Base-by-base conservation (phyloP, 345 rosid species). In the Lenwebbia sp. region DNA sequence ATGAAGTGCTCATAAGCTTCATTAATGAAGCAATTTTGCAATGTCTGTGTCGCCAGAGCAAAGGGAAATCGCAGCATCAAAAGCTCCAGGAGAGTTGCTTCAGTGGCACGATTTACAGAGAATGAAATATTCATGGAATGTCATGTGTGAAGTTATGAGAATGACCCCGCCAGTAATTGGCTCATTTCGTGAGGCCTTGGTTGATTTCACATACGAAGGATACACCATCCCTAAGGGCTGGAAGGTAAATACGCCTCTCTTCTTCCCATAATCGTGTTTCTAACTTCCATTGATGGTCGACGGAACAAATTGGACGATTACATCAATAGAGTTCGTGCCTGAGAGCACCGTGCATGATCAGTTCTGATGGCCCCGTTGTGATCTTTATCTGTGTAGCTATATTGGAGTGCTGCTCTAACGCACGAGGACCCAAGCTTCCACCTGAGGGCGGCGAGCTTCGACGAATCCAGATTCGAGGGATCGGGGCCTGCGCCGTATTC, bases 191-290 rank as follows among this genome's bases (percentile, higher is more conserved):
- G 84, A 89, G 84, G 89, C 90, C 65, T 26, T 89, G 54, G 88
- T 50, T 13, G 88, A 89, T 57, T 82, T 86, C 81, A 83, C 55
- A 5, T 85, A 84, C 21, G 90, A 87, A 82, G 88, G 87, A 41
- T 85, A 89, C 30, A 85, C 87, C 37, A 89, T 89, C 49, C 90
- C 90, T 22, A 87, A 85, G 58, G 90, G 90, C 52, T 86, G 86
- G 85, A 89, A 89, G 90, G 90, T 89, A 87, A 56, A n/a, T n/a
- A 44, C 44, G 9, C 47, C 47, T 44, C 47, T 44, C 47, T 44
- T 44, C 47, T 44, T 5, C 47, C 47, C 47, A 44, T 44, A 44
- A 44, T 44, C 8, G 47, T 7, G 47, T 44, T 44, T 44, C 47
- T 5, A 44, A 44, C 47, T 44, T 44, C 47, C 47, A 44, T 44